These are phyloP conservation scores for Trichoderma reesei DNA, from an alignment of 495 filamentous ascomycete species.

Conservation along the genomic window DNA sequence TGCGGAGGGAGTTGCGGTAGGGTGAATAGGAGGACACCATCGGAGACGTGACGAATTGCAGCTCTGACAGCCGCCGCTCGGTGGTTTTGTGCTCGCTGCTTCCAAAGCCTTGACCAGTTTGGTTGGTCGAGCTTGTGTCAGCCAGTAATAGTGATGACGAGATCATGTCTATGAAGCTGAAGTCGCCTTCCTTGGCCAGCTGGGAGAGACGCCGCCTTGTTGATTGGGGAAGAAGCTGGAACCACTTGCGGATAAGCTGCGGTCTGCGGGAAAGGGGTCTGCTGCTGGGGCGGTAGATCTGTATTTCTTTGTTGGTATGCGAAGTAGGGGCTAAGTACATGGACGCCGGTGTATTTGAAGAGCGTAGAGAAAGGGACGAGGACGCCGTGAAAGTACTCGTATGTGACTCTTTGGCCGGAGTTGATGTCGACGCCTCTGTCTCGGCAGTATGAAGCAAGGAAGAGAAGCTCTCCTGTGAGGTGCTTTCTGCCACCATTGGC, in stretches of 20 bases:
- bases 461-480: background rate
- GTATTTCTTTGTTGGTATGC: background rate
- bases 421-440: background rate
- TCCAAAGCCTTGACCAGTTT: background rate
- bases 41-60: background rate
- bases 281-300: background rate
- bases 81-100: background rate
- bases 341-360: background rate
- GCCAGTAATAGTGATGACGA: background rate
- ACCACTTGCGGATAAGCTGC: background rate
- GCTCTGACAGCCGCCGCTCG: background rate
- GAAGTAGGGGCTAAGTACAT: background rate
- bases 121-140: background rate
- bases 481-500: background rate
- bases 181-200: background rate
- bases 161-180: background rate
- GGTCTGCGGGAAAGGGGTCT: background rate
- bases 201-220: background rate
- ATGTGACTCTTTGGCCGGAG: background rate
- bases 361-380: background rate
- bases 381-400: background rate
- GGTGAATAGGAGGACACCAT: background rate
- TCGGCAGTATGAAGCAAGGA: background rate
- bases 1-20: background rate
- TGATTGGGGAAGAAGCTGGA: background rate